Conservation (phyloP, 2,329 filamentous ascomycete genomes). For the Aspergillus chevalieri region DNA sequence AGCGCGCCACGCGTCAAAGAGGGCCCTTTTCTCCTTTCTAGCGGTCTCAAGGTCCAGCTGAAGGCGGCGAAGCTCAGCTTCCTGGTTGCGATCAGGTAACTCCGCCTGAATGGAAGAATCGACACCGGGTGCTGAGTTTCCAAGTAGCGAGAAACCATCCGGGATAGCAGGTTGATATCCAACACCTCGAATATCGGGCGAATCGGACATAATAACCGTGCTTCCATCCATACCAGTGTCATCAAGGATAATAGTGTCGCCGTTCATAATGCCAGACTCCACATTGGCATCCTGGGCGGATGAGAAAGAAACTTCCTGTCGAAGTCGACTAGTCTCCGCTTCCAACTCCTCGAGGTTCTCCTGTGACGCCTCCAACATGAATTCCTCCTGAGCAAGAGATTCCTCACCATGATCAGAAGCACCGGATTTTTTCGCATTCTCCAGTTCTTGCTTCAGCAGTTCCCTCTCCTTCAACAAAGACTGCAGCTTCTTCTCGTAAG, state of each 20-base stretch:
- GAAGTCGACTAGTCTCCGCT: slow-evolving; percentile 12
- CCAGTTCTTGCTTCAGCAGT: slow-evolving; percentile 22
- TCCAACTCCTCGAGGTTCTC: slow-evolving; percentile 15
- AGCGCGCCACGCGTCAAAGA: slow-evolving; percentile 36
- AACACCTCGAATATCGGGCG: slow-evolving; percentile 23
- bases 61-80: slow-evolving; percentile 24
- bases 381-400: slow-evolving; percentile 6
- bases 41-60: slow-evolving; percentile 34
- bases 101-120: slow-evolving; percentile 15
- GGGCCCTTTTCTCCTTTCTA: slow-evolving; percentile 31
- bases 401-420: slow-evolving; percentile 1
- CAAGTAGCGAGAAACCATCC: slow-evolving; percentile 14
- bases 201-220: slow-evolving; percentile 26
- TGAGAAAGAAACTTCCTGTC: slow-evolving; percentile 15
- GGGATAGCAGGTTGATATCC: slow-evolving; percentile 6
- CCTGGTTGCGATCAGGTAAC: slow-evolving; percentile 9
- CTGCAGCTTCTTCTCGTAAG: slow-evolving; percentile 20
- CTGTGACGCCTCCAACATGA: slow-evolving; percentile 12
- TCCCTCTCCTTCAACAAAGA: slow-evolving; percentile 23
- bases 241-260: slow-evolving; percentile 24
- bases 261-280: slow-evolving; percentile 8
- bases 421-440: slow-evolving; percentile 10
- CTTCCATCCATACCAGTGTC: slow-evolving; percentile 21
- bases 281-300: slow-evolving; percentile 2
- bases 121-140: slow-evolving; percentile 4